Percentiles rank a stretch among this genome's conserved stretches.
Evolutionary conservation across 2,329 filamentous ascomycete species (phyloP).

Genomic region (Blastomyces percursus): DNA sequence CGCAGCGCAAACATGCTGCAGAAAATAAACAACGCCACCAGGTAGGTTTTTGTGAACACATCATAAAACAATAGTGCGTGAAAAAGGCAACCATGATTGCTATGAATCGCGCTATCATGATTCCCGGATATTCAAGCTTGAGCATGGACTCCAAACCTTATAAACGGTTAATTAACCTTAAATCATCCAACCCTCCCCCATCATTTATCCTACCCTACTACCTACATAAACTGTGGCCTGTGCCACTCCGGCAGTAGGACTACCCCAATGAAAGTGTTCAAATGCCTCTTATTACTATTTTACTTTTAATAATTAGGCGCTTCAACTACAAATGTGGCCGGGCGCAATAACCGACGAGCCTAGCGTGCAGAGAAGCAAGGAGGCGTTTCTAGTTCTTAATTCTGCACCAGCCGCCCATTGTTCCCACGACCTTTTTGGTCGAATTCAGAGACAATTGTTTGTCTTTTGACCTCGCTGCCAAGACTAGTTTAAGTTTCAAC

Average conservation of each 20-base stretch:
- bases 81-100: too few species aligned
- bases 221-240: not conserved
- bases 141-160: not conserved
- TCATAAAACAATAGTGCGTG: not conserved
- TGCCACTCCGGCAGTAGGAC: not conserved
- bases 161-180: conserved; percentile 4
- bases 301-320: not conserved
- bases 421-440: not conserved
- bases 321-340: not conserved
- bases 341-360: not conserved
- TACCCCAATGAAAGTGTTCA: too few species aligned
- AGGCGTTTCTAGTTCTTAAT: not conserved
- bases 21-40: not conserved
- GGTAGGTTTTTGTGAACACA: not conserved
- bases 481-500: not conserved
- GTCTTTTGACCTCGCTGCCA: not conserved
- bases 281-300: not conserved
- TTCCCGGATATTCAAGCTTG: not conserved
- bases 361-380: not conserved
- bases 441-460: not conserved
- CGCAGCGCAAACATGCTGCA: not conserved
- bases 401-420: not conserved
- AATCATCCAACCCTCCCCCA: not conserved
- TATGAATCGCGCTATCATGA: too few species aligned
- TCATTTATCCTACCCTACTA: not conserved